Conservation (phyloP, 176 grass and related monocot genomes). For the Triticum monococcum region DNA sequence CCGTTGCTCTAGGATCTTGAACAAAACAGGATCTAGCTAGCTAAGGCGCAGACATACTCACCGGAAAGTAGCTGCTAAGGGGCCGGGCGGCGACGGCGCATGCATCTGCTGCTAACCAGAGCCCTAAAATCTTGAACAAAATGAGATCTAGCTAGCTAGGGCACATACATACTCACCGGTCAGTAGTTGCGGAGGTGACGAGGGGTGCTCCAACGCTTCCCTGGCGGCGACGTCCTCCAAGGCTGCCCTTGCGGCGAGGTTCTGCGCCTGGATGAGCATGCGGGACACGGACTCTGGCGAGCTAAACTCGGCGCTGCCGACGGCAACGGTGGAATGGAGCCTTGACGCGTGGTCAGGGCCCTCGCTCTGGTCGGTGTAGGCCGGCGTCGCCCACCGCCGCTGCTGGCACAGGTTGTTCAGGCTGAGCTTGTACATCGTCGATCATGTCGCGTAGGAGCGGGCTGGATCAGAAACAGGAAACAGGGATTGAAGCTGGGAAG, state of each 20-base stretch:
- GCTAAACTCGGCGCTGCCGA: conserved; percentile 44
- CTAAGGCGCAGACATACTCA: no score
- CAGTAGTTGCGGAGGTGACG: neutral
- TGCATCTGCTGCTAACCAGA: no score
- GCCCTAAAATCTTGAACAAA: no score
- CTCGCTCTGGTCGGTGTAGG: conserved; percentile 27
- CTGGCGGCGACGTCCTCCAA: conserved; percentile 19
- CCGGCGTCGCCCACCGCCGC: conserved; percentile 53
- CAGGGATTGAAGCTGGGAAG: no score
- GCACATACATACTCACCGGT: conserved; percentile 30
- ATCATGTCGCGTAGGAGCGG: no score
- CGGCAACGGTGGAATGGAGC: conserved; percentile 50
- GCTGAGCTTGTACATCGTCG: conserved; percentile 50
- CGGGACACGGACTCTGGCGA: no score
- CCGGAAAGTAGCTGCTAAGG: no score
- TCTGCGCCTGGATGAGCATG: conserved; percentile 58
- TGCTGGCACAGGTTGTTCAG: conserved; percentile 73
- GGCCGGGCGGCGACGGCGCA: no score
- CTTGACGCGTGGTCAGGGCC: conserved; percentile 35
- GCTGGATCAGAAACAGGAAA: no score
- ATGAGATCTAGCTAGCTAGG: neutral
- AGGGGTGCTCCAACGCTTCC: neutral
- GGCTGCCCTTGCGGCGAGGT: conserved; percentile 63
- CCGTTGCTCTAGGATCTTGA: no score
- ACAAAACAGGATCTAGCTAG: no score